Evolutionary conservation across 129 eudicot species (phyloP).

Genomic region (Flaveria robusta): DNA sequence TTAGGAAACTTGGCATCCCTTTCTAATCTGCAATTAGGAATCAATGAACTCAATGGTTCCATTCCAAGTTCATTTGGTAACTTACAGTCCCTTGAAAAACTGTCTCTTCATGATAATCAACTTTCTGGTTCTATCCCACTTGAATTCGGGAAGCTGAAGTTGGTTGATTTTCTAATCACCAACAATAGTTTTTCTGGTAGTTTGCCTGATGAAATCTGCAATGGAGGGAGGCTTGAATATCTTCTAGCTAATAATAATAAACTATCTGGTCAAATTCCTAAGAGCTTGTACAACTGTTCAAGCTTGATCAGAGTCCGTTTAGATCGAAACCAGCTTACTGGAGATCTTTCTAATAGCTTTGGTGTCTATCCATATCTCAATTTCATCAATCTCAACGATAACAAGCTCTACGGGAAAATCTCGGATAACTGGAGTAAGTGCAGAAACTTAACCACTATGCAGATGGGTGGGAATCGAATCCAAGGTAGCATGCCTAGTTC

Average conservation of each 20-base stretch:
- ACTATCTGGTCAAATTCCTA: slow-evolving; percentile 33
- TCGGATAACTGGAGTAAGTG: slow-evolving; percentile 39
- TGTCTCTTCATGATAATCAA: neutral
- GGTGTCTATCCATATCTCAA: slow-evolving; percentile 39
- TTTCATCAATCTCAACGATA: slow-evolving; percentile 27
- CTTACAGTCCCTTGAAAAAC: neutral
- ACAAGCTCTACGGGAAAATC: slow-evolving; percentile 34
- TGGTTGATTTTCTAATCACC: neutral
- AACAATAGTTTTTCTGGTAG: slow-evolving; percentile 29
- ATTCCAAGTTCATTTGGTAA: slow-evolving; percentile 42
- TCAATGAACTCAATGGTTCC: slow-evolving; percentile 35
- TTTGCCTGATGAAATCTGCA: slow-evolving; percentile 42
- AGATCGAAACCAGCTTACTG: slow-evolving; percentile 30
- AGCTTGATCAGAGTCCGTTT: slow-evolving; percentile 33
- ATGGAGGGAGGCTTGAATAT: slow-evolving; percentile 28
- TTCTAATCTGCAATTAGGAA: slow-evolving; percentile 6
- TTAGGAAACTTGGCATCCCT: slow-evolving; percentile 27
- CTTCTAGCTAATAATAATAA: slow-evolving; percentile 25
- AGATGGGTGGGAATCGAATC: slow-evolving; percentile 38
- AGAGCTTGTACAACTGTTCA: slow-evolving; percentile 42
- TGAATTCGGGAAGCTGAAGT: slow-evolving; percentile 10
- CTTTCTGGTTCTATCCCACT: slow-evolving; percentile 10
- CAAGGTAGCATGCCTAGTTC: slow-evolving; percentile 41
- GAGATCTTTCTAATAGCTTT: slow-evolving; percentile 39
- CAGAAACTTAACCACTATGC: slow-evolving; percentile 28